Evolutionary conservation across 2,329 filamentous ascomycete species (phyloP), one percentile per base, ranked within the genome.

Genomic region (Fusarium ramigenum): DNA sequence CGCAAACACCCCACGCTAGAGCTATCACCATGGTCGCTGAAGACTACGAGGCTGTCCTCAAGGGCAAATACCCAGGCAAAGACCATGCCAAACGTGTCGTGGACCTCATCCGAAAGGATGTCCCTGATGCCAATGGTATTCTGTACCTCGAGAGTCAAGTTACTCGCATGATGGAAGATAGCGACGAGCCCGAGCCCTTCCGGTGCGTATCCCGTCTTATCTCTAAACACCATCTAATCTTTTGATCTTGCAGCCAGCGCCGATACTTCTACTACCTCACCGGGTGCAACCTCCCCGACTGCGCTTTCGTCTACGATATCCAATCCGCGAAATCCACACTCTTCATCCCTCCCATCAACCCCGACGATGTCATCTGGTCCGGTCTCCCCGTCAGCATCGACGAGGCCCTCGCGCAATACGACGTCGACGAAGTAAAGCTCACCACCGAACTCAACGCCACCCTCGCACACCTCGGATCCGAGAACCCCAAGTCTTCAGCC

Each of bases 211-310:
- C 8, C 15, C 18, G n/a, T 30, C 40, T 54, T 49, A 37, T 52
- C 42, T 54, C 5, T 34, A 15, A 21, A n/a, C 44, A 46, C 14
- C 21, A 2, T 23, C 70, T 73, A 18, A 72, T 52, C 19, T 34
- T 14, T 15, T 46, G 60, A 39, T 2, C 16, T 37, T 32, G 9
- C 75, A 95, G 94, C 74, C 95, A 98, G 84, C 93, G 95, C 72
- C 92, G 96, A 62, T 93, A 91, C 82, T 99, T 99, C 85, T 98
- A 93, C 89, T 99, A 99, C 83, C 87, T 98, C 49, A 96, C 94
- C 30, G 96, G 96, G 76, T 97, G 86, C 79, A 88, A 91, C 70
- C 87, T 97, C 36, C 89, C 95, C 66, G 95, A 98, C 82, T 92
- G 92, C 78, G 91, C 92, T 80, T 89, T 94, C 68, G 88, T 92